Evolutionary conservation across 192 early-diverging fungal species (phyloP).

Genomic region (Coemansia asiatica): DNA sequence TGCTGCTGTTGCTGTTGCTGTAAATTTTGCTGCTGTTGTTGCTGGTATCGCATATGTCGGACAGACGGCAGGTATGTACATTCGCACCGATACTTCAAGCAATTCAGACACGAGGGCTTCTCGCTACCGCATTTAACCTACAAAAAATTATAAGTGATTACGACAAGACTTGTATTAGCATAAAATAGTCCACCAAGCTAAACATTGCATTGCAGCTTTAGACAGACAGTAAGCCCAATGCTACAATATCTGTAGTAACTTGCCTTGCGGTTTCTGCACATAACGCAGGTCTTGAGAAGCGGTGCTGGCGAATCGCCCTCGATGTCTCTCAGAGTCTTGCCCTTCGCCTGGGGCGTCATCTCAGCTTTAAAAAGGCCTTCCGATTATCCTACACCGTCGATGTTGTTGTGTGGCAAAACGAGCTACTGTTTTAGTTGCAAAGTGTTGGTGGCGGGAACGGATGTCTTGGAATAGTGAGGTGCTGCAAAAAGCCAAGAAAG

Average conservation of each 20-base stretch:
- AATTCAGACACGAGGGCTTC: conserved; percentile 48
- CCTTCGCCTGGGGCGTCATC: conserved; percentile 29
- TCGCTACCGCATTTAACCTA: conserved; percentile 55
- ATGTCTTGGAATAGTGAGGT: no score
- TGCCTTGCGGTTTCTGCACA: conserved; percentile 51
- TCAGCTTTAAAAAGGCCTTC: no score
- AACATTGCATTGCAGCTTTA: neutral
- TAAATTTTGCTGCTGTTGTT: conserved; percentile 7
- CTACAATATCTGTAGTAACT: neutral
- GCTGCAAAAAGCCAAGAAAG: no score
- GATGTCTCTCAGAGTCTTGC: conserved; percentile 16
- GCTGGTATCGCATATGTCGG: conserved; percentile 28
- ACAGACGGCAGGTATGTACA: conserved; percentile 44
- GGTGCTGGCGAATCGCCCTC: conserved; percentile 21
- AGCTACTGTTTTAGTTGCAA: no score
- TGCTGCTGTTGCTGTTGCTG: conserved; percentile 7
- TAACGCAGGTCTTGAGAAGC: conserved; percentile 52
- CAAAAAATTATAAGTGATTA: no score
- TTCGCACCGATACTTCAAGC: conserved; percentile 41
- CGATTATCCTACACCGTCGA: no score
- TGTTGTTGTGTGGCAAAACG: no score
- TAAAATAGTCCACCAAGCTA: no score
- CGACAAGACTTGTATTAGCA: no score
- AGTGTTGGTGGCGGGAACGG: no score
- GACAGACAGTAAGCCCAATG: no score